These are phyloP conservation scores for Hymenoscyphus infarciens DNA, from an alignment of 2,329 filamentous ascomycete species.

Conservation along the genomic window DNA sequence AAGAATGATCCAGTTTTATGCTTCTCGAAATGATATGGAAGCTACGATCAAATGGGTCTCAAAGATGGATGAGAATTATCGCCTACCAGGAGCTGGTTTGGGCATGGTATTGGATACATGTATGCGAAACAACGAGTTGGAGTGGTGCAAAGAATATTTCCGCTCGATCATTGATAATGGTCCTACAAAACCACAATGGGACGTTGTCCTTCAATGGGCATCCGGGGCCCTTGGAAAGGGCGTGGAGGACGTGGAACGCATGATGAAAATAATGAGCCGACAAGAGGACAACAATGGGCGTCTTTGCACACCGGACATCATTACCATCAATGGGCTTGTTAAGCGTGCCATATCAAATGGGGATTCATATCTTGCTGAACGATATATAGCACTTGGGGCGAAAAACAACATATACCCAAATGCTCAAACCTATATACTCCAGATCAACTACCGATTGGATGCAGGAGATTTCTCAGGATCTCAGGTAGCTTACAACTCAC, in stretches of 20 bases:
- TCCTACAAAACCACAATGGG: constrained; percentile 58
- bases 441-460: constrained; percentile 72
- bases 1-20: constrained; percentile 60
- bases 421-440: constrained; percentile 66
- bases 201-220: constrained; percentile 72
- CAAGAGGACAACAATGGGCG: constrained; percentile 44
- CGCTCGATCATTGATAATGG: constrained; percentile 40
- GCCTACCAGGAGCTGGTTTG: constrained; percentile 43
- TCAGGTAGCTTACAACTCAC: constrained; percentile 58
- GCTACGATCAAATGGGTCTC: constrained; percentile 66
- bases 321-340: constrained; percentile 75
- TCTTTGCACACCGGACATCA: constrained; percentile 55
- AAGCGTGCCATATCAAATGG: constrained; percentile 66
- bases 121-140: constrained; percentile 53
- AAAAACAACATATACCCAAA: constrained; percentile 65
- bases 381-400: constrained; percentile 64
- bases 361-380: constrained; percentile 69
- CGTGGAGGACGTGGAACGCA: constrained; percentile 67
- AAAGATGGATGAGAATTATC: constrained; percentile 30
- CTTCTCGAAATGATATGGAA: constrained; percentile 51
- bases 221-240: constrained; percentile 65
- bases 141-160: constrained; percentile 62
- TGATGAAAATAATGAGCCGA: constrained; percentile 64
- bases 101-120: constrained; percentile 58
- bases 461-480: constrained; percentile 70